Base-by-base conservation (phyloP, 108 stramenopile genomes). In the Skeletonema potamos region DNA sequence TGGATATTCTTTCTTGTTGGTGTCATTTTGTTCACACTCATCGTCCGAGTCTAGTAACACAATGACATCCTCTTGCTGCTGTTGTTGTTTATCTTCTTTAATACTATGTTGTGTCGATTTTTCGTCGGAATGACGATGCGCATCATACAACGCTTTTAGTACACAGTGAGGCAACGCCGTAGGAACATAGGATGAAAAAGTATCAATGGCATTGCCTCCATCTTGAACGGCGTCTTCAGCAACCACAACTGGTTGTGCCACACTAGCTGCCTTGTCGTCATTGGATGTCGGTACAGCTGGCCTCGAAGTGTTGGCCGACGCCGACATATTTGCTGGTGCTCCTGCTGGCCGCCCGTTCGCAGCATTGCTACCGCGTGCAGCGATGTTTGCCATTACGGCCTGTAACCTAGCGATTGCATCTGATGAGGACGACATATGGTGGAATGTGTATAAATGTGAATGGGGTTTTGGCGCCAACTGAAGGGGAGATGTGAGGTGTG, bases 141-240 rank as follows among this genome's bases (percentile, higher is more conserved):
- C 58, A 34, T 59, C 58, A 59, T 18, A 33, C 32, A 59, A 73
- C 30, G 43, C 28, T 51, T 60, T 30, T 6, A 76, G 43, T n/a
- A 82, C 55, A 15, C 33, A 29, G 0, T 18, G 48, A 30, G 84
- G 81, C 48, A 85, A 39, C 11, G 81, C 68, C 11, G 74, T 68
- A 1, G 82, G 82, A 26, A 63, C 17, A 54, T 79, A 83, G 3
- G 61, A 63, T 39, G 54, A 54, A 70, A 80, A 83, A 18, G 78
- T 83, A 27, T 70, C 82, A 27, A 85, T 85, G 37, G 82, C 70
- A 27, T 70, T 37, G 9, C 84, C 84, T 20, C 60, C 78, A n/a
- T 76, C 66, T 20, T 70, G 22, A 13, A 43, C 44, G 11, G 72
- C 73, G 60, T 82, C 82, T 58, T 82, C 82, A 29, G 84, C 56